Base-by-base conservation (phyloP, 768 basidiomycete species). In the Coprinopsis cinerea region DNA sequence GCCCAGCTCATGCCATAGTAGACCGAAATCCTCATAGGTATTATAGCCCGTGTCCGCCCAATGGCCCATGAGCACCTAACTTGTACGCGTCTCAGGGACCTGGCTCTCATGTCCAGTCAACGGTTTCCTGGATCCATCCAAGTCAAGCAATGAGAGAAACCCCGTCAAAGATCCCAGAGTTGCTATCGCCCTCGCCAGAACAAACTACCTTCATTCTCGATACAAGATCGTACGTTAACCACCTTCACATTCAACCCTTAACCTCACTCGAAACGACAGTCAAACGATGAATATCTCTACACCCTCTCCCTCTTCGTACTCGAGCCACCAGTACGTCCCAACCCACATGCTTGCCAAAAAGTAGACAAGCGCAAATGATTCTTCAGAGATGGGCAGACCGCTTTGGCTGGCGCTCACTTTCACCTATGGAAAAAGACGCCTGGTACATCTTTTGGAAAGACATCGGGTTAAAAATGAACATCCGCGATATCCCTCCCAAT, bases 401-500 rank as follows among this genome's bases (percentile, higher is more conserved):
- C 9, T 18, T 14, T 39, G 57, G 74, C 1, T 78, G 76, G 75
- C 64, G 76, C 5, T 30, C 58, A 2, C 59, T 73, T 15, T 76
- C 76, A 18, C 63, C 65, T 22, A 58, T 79, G 15, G 77, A 79
- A 54, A 51, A 61, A 17, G 61, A 77, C 41, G 71, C 75, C 7
- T 66, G 57, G 23, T 76, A 63, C 48, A 59, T 70, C 1, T 71
- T 69, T 52, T 79, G 76, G 75, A 36, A 40, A 1, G 75, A 77
- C 53, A 66, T 78, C 13, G 76, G 76, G 3, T 56, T 57, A 34
- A 61, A 68, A 42, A 77, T 79, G 77, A 62, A 66, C 4, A 78
- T 79, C 43, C 54, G 62, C 39, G 67, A 72, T 53, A 74, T 79
- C 34, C 78, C 77, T 1, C 64, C 64, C 1, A 67, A 64, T 2